Evolutionary conservation across 163 green algal genomes (phyloP).

Genomic region (Scenedesmus sp.): DNA sequence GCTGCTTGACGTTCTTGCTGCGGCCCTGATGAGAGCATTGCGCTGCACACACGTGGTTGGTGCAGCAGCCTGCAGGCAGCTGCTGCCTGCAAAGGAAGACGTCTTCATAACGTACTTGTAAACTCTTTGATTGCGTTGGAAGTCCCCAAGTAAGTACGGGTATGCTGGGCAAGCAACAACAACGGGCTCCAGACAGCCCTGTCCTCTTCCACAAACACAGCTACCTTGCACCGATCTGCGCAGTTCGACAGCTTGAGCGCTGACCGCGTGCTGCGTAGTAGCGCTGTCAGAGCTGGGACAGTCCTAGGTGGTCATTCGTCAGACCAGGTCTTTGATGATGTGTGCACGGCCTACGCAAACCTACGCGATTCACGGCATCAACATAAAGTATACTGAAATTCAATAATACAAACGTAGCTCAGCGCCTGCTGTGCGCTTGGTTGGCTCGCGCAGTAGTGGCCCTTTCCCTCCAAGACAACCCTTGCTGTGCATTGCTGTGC

Average conservation of each 20-base stretch:
- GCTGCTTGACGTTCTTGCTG: neutral
- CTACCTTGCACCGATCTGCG: neutral
- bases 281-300: neutral
- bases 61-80: neutral
- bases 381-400: neutral
- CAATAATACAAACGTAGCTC: too few relatives aligned
- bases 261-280: neutral
- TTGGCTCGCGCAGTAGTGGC: too few relatives aligned
- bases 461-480: too few relatives aligned
- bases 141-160: neutral
- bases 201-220: neutral
- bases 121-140: neutral
- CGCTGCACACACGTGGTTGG: slow-evolving; percentile 5
- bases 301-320: neutral
- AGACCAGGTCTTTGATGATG: slow-evolving; percentile 11
- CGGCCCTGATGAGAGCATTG: neutral
- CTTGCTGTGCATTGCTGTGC: too few relatives aligned
- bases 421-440: too few relatives aligned
- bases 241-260: neutral
- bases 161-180: slow-evolving; percentile 1
- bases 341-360: neutral
- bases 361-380: neutral
- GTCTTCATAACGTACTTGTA: neutral
- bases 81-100: neutral
- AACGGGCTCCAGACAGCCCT: neutral